Percentiles rank a stretch among this genome's conserved stretches.
These are phyloP conservation scores for Zarea fungicola DNA, from an alignment of 2,329 filamentous ascomycete species.

Conservation along the genomic window DNA sequence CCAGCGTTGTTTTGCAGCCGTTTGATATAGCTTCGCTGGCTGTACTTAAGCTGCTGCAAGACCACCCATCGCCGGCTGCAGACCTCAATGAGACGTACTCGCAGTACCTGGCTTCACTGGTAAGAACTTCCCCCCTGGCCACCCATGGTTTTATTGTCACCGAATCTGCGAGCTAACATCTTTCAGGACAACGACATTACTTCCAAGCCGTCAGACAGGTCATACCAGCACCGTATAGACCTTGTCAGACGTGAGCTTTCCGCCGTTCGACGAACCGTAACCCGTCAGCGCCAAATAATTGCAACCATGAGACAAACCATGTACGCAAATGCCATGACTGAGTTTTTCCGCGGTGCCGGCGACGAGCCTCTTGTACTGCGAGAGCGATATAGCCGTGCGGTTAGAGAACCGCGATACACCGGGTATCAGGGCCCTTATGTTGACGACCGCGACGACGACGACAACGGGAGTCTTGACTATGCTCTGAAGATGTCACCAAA, in stretches of 20 bases:
- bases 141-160: too few relatives aligned
- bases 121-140: too few relatives aligned
- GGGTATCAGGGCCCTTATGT: constrained; percentile 17
- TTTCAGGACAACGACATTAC: constrained; percentile 35
- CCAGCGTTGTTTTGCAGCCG: constrained; percentile 35
- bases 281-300: constrained; percentile 28
- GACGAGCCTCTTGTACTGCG: constrained; percentile 9
- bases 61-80: constrained; percentile 32
- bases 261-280: constrained; percentile 31
- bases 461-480: constrained; percentile 18
- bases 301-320: constrained; percentile 21
- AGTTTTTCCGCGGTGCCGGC: constrained; percentile 15
- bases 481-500: constrained; percentile 32
- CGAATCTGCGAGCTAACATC: constrained; percentile 20
- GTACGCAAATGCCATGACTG: constrained; percentile 15
- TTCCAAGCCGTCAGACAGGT: constrained; percentile 34
- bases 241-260: constrained; percentile 37
- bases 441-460: constrained; percentile 19
- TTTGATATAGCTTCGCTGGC: constrained; percentile 39
- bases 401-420: constrained; percentile 5
- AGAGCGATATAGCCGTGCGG: background rate
- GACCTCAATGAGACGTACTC: constrained; percentile 39
- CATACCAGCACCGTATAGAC: constrained; percentile 36
- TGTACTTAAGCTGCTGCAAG: constrained; percentile 32
- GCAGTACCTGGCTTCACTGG: constrained; percentile 35